Evolutionary conservation across 75 land plant species (phyloP), one percentile per base, ranked within the genome.

Genomic region (Larix kaempferi): DNA sequence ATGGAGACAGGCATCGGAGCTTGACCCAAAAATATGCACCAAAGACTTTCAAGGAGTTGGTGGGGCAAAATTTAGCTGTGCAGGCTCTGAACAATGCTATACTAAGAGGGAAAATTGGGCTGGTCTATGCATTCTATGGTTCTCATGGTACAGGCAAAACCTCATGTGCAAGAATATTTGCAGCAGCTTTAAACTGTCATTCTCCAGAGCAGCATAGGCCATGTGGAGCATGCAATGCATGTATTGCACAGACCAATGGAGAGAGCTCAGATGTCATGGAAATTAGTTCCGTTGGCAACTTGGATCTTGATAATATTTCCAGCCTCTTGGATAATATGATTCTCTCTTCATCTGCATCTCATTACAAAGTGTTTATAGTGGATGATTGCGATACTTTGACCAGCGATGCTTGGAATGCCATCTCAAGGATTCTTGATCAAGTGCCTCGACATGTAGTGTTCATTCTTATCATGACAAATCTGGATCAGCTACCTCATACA

Each of bases 101-200:
- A 22, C 16, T 64, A 71, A 88, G 75, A 57, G 94, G 84, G 79
- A 91, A 87, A 77, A 81, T 98, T 64, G 94, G 95, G 21, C 84
- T 88, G 59, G 74, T 98, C 16, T 98, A 95, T 78, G 83, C 95
- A 33, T 98, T 98, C 80, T 86, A 95, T 84, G 99, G 99, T 21
- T 98, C 99, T 80, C 98, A 89, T 58, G 99, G 99, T 15, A 95
- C 95, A 44, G 99, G 99, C 4, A 98, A 95, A 80, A 95, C 94
- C 10, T 86, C 98, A 0, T 87, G 92, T 83, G 99, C 99, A 23
- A 86, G 95, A 3, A 84, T 98, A 44, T 93, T 98, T 90, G 98
- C 98, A 6, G 81, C 89, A 62, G 95, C 90, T 25, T 76, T 98
- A 61, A 94, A 89, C 79, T 98, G 99, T 71, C 79, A 75, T 29